Percentiles rank a stretch among this genome's conserved stretches.
Evolutionary conservation across 1,284 basidiomycete genomes (phyloP).

Genomic region (Pseudozyma flocculosa): DNA sequence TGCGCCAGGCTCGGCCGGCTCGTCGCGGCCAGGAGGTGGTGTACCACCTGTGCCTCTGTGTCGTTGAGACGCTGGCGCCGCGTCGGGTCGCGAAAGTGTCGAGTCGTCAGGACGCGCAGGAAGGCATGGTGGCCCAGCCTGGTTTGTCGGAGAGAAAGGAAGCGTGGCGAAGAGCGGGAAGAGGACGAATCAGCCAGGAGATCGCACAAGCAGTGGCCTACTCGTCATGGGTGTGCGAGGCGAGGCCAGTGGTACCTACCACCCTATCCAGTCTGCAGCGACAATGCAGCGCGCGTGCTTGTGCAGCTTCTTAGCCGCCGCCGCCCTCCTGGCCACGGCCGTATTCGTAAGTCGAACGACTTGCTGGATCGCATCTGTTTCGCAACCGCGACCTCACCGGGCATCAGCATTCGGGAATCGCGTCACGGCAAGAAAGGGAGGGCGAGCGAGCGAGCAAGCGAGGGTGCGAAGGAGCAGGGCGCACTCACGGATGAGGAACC

Average conservation of each 20-base stretch:
- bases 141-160: too few relatives aligned
- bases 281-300: neutral
- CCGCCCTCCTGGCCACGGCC: neutral
- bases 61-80: neutral
- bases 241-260: too few relatives aligned
- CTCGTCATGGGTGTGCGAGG: too few relatives aligned
- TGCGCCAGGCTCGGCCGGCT: too few relatives aligned
- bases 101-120: neutral
- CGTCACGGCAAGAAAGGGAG: too few relatives aligned
- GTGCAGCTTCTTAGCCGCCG: neutral
- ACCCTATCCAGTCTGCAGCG: neutral
- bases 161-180: too few relatives aligned
- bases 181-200: neutral
- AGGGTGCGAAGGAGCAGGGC: too few relatives aligned
- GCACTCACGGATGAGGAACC: slow-evolving; percentile 6
- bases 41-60: neutral
- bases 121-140: neutral
- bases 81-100: neutral
- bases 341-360: neutral
- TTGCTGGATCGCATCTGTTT: neutral
- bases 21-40: neutral
- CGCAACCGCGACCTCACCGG: too few relatives aligned
- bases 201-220: too few relatives aligned
- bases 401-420: too few relatives aligned
- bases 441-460: too few relatives aligned